These are phyloP conservation scores for Suillus fuscotomentosus DNA, from an alignment of 768 basidiomycete species.

Conservation along the genomic window DNA sequence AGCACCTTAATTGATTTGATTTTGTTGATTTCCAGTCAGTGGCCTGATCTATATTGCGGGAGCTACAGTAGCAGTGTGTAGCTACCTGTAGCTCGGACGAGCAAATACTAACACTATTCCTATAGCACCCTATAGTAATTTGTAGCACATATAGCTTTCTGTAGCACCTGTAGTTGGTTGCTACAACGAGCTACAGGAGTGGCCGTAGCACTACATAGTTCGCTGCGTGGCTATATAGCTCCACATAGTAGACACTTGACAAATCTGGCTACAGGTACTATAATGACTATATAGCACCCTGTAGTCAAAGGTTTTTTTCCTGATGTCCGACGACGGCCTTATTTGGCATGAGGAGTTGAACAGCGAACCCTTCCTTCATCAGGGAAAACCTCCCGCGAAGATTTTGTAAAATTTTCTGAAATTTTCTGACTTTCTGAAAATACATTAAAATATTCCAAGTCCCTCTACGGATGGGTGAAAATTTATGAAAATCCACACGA, in stretches of 20 bases:
- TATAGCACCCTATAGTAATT: neutral
- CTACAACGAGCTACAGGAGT: neutral
- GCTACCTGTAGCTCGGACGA: neutral
- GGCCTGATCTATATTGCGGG: neutral
- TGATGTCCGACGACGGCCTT: constrained; percentile 10
- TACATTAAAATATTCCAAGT: too few relatives aligned
- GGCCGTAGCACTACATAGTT: neutral
- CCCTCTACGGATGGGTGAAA: too few relatives aligned
- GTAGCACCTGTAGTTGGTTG: neutral
- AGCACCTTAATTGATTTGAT: neutral
- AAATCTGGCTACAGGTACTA: neutral
- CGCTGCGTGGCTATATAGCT: neutral
- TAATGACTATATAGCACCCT: neutral
- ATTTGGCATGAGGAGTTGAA: constrained; percentile 44
- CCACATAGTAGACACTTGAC: neutral
- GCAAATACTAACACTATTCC: too few relatives aligned
- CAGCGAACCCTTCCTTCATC: constrained; percentile 36
- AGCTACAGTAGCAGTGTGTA: neutral
- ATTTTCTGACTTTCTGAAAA: too few relatives aligned
- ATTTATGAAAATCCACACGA: too few relatives aligned
- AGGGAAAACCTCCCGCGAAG: too few relatives aligned
- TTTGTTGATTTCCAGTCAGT: neutral
- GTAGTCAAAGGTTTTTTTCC: neutral
- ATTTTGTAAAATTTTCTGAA: too few relatives aligned
- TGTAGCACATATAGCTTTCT: neutral